Base-by-base conservation (phyloP, 2,329 filamentous ascomycete species). In the Arachnopeziza araneosa region DNA sequence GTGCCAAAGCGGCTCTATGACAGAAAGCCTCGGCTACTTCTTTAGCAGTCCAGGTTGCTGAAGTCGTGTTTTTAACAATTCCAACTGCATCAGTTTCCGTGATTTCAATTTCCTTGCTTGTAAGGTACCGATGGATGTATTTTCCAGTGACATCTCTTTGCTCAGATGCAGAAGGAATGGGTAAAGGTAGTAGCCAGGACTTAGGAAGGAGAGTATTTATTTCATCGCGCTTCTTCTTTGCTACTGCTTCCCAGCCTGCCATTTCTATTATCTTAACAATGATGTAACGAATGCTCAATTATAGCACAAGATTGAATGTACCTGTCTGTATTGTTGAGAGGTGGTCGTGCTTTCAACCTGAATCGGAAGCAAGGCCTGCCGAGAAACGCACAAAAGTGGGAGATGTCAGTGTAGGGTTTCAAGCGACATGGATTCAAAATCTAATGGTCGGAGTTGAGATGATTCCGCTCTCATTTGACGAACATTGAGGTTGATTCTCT, bases 401-500 rank as follows among this genome's bases (percentile, higher is more conserved):
- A 44, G 36, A 44, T 9, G 26, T 30, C 9, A 9, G 5, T 30
- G 9, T 30, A 5, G 26, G 26, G 26, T 9, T 30, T 30, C 26
- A 30, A 30, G 26, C 26, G 26, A 30, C 9, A 4, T 8, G 36
- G 36, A 14, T 19, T 44, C 12, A 44, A 44, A 44, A 44, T 6
- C 12, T 3, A 44, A 44, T 14, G 36, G 12, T 44, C 10, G 5
- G 17, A 44, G 36, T 44, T 44, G 6, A 14, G 44, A 49, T 48
- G 36, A 56, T 51, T 24, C 23, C 50, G 65, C 82, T 70, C 78
- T 83, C 88, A 97, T 96, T 75, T 98, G 93, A 63, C 93, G 81
- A 10, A 97, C 90, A 73, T 98, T 98, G 54, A 98, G 72, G 72
- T 98, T 98, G 68, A 98, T 85, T 63, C 93, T 81, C 76, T 97